These are phyloP conservation scores for Pyrenophora seminiperda DNA, from an alignment of 2,329 filamentous ascomycete species.

Conservation along the genomic window DNA sequence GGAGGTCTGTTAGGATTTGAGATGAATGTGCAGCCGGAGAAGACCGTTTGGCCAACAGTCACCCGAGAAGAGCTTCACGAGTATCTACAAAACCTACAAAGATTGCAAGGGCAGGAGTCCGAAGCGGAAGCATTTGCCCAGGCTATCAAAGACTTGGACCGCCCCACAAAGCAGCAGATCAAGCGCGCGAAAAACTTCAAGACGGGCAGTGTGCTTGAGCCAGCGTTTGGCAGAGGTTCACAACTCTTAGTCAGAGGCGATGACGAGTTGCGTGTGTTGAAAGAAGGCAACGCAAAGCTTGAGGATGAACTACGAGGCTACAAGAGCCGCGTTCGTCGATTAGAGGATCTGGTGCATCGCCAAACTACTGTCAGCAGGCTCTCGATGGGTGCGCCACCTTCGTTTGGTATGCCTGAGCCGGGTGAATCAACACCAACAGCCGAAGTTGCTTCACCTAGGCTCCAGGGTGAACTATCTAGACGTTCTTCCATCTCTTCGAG, in stretches of 20 bases:
- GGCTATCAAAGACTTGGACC: constrained; percentile 77
- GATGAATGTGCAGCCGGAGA: constrained; percentile 80
- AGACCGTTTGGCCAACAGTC: constrained; percentile 79
- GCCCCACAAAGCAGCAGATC: constrained; percentile 82
- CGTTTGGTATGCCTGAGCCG: constrained; percentile 40
- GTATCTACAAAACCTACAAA: constrained; percentile 70
- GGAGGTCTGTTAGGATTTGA: constrained; percentile 77
- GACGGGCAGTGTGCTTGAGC: constrained; percentile 92
- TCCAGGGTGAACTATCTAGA: constrained; percentile 56
- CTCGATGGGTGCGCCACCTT: constrained; percentile 54
- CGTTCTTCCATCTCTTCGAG: constrained; percentile 66
- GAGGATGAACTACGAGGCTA: constrained; percentile 75
- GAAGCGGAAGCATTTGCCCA: constrained; percentile 75
- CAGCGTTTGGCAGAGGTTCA: constrained; percentile 83
- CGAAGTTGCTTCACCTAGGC: constrained; percentile 42
- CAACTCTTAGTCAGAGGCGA: constrained; percentile 79
- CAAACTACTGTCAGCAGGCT: constrained; percentile 66
- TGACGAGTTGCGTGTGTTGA: constrained; percentile 69
- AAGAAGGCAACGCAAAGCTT: constrained; percentile 61
- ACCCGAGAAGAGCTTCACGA: constrained; percentile 76
- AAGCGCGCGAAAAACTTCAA: constrained; percentile 93
- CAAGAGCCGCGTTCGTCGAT: constrained; percentile 86
- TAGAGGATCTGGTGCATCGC: constrained; percentile 90
- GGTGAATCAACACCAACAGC: constrained; percentile 46
- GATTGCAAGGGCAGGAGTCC: constrained; percentile 67